A percentile compares a stretch with the other conserved stretches of the same genome.
Evolutionary conservation across 2,329 filamentous ascomycete genomes (phyloP).

Genomic region (Verticillium nubilum): DNA sequence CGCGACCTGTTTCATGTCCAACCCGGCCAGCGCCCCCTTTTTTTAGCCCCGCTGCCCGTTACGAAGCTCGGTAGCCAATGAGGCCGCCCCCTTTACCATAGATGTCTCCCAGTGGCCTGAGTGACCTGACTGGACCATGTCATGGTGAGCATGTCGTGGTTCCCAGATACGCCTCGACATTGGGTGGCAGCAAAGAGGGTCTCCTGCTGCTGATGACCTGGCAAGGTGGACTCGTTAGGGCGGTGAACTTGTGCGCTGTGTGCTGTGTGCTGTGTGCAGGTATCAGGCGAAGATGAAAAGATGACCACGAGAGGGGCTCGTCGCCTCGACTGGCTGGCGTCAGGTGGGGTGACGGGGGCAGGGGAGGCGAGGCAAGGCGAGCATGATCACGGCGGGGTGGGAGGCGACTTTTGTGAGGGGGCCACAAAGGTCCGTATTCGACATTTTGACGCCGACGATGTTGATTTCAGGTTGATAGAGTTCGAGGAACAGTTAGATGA

Average conservation of each 20-base stretch:
- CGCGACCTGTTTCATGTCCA: conserved; percentile 11
- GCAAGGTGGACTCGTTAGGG: background rate
- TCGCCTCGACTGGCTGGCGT: background rate
- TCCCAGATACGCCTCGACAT: background rate
- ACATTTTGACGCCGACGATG: background rate
- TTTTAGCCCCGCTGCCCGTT: background rate
- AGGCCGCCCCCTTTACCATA: background rate
- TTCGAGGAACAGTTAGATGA: background rate
- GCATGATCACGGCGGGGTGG: background rate
- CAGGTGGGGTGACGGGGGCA: too few relatives aligned
- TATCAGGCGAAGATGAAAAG: background rate
- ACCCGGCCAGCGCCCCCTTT: background rate
- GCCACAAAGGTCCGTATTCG: background rate
- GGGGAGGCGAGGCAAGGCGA: background rate
- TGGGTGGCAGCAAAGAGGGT: background rate
- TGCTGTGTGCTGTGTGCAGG: background rate
- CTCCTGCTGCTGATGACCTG: background rate
- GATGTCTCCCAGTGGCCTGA: background rate
- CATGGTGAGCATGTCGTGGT: background rate
- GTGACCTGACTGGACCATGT: background rate
- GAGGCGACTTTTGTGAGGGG: background rate
- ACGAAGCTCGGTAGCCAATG: background rate
- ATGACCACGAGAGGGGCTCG: background rate
- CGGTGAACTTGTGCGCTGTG: background rate
- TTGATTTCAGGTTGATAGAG: background rate